Evolutionary conservation across 345 rosid species (phyloP), one percentile per base, ranked within the genome.

Genomic region (Salix dunnii): DNA sequence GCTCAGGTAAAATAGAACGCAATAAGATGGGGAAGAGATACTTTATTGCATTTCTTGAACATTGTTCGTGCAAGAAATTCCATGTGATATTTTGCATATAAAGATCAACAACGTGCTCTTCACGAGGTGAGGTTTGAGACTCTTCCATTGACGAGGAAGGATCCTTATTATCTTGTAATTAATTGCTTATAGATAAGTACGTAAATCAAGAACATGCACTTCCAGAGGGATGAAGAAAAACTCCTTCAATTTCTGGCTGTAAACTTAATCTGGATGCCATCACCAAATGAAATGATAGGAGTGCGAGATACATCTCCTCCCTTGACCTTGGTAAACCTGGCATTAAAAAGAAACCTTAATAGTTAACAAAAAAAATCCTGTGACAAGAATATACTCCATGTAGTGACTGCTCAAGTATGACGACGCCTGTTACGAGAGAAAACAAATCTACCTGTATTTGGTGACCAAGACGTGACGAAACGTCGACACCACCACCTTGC

Each of bases 401-500:
- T 2, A 7, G 12, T 53, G 11, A 53, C 1, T 20, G 61, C 21
- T 53, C 25, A 7, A 53, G 61, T 0, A 53, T 17, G 53, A 48
- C 7, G 53, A 0, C 7, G 21, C 18, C 58, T 49, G n/a, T n/a
- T 8, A 55, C n/a, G 13, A 55, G 62, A 9, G 3, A 55, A 53
- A 53, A n/a, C 62, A 55, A n/a, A 0, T 55, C 27, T n/a, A 55
- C 62, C 62, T 55, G 62, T n/a, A 55, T 0, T 68, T 76, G 14
- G 85, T 82, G 71, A 82, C 73, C 40, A 82, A 30, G 72, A 74
- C 46, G 60, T 83, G 88, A 27, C 86, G 75, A 67, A 83, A 85
- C 28, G 81, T 55, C 1, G 89, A 80, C 66, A 75, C 63, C 6
- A 83, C 85, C 33, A 85, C 76, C 68, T 87, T 87, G 17, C 82